Evolutionary conservation across 1,284 basidiomycete species (phyloP), one percentile per base, ranked within the genome.

Genomic region (Cystobasidium slooffiae): DNA sequence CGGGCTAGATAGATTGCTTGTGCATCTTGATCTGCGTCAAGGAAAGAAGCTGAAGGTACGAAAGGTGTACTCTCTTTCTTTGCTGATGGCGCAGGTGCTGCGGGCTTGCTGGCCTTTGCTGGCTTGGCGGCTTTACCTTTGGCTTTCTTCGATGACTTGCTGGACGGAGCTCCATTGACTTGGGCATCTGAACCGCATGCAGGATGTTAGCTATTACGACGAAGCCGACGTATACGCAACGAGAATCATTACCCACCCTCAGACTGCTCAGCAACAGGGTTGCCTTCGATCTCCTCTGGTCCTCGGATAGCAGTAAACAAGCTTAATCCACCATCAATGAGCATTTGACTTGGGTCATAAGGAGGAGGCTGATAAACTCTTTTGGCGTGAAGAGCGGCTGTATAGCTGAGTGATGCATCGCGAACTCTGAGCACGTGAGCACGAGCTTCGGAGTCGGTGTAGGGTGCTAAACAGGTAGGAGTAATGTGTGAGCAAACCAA

Each of bases 251-350:
- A 47, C 58, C 37, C 10, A 62, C 58, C 39, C 49, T 47, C 58
- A 39, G 53, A 39, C 24, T 58, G 49, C 22, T 47, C 44, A 18
- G 52, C 6, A 39, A n/a, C 55, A 8, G 44, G 53, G 51, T 67
- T 24, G 44, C 14, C 41, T 49, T 51, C 47, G 7, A 18, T 43
- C 6, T 63, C 59, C 44, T 43, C 59, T 22, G 63, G 63, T 76
- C 86, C 85, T 73, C 85, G 85, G 70, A 86, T 84, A 66, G 82
- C 83, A 10, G 84, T 73, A 22, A 83, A 85, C 46, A 85, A 81
- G 59, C 83, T 81, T 61, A 86, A 77, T 41, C 83, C 85, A 73
- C 84, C 78, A 47, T 76, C 72, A 22, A 76, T 55, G 52, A 20
- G 51, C 37, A 69, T 44, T n/a, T 70, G 41, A 31, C 39, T 68